phyloP scores from a whole-genome alignment of 768 basidiomycete species.

The Hemileccinum rubropunctum region DNA sequence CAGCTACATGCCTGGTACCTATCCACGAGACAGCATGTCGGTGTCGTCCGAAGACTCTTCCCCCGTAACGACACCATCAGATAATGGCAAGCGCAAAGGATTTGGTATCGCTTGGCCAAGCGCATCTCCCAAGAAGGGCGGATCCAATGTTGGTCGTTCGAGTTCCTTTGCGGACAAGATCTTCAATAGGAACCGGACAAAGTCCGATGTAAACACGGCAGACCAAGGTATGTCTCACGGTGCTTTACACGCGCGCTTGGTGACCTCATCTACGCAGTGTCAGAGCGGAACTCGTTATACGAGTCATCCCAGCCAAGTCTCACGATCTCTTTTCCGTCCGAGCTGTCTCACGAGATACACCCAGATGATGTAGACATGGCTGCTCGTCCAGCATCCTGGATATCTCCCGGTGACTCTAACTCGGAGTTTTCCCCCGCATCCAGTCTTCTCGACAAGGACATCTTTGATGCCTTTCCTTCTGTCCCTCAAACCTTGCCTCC shows the following conservation, averaged over 20 bases:
- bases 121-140: slow-evolving; percentile 51
- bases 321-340: slow-evolving; percentile 19
- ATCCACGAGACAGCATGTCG: slow-evolving; percentile 59
- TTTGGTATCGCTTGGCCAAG: slow-evolving; percentile 46
- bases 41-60: slow-evolving; percentile 69
- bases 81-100: slow-evolving; percentile 35
- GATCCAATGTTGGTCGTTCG: slow-evolving; percentile 42
- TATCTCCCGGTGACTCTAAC: slow-evolving; percentile 42
- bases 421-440: slow-evolving; percentile 38
- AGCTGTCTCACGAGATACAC: slow-evolving; percentile 15
- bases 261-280: slow-evolving; percentile 1
- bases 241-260: not conserved
- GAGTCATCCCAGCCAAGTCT: slow-evolving; percentile 24
- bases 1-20: slow-evolving; percentile 38
- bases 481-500: slow-evolving; percentile 54
- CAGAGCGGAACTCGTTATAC: slow-evolving; percentile 30
- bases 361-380: slow-evolving; percentile 11
- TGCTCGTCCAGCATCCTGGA: slow-evolving; percentile 44
- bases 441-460: slow-evolving; percentile 48
- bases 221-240: slow-evolving; percentile 39
- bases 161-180: slow-evolving; percentile 62
- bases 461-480: slow-evolving; percentile 72
- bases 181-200: slow-evolving; percentile 52
- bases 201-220: slow-evolving; percentile 47
- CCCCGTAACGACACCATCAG: slow-evolving; percentile 56